Base-by-base conservation (phyloP, 331 rosid genomes). In the Ulmus americana region DNA sequence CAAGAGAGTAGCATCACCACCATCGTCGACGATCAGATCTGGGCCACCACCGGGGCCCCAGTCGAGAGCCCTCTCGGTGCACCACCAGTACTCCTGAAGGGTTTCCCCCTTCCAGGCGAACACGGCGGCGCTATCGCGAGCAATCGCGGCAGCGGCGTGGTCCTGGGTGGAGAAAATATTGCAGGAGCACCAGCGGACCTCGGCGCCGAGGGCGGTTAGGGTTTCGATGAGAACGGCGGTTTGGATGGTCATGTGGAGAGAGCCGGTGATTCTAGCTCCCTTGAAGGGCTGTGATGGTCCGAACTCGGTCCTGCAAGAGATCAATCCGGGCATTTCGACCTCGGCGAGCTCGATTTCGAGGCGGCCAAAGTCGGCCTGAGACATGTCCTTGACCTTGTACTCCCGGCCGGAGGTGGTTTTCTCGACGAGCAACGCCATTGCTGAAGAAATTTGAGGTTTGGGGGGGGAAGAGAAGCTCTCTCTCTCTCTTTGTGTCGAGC, bases 71-170 rank as follows among this genome's bases (percentile, higher is more conserved):
- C 95, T 78, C 80, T 92, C 97, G 0, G 97, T 85, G 77, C 97
- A 88, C 97, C 97, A 92, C 97, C 97, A 88, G 77, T 88, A 88
- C 76, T 92, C 97, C 79, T 86, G 96, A 5, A 92, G 89, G 12
- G 96, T 92, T 78, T 92, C 98, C 0, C 98, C 98, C 72, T 89
- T 92, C 96, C 98, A 92, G 15, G 98, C 98, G 59, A 92, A 92
- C 0, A 92, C 96, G 2, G 96, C 64, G 5, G 97, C 97, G 35
- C 81, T 73, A 67, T 92, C 96, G 2, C 97, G 90, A 2, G 96
- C 97, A 6, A 80, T 88, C 45, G 89, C 97, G 20, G 97, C 91
- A 39, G 97, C 97, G 16, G 97, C 94, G 61, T 92, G 97, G 76
- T 92, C 97, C 76, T 91, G 97, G 0, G 97, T 91, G 56, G 97